phyloP scores from a whole-genome alignment of 2,329 filamentous ascomycete genomes.

The Fusarium sp. region DNA sequence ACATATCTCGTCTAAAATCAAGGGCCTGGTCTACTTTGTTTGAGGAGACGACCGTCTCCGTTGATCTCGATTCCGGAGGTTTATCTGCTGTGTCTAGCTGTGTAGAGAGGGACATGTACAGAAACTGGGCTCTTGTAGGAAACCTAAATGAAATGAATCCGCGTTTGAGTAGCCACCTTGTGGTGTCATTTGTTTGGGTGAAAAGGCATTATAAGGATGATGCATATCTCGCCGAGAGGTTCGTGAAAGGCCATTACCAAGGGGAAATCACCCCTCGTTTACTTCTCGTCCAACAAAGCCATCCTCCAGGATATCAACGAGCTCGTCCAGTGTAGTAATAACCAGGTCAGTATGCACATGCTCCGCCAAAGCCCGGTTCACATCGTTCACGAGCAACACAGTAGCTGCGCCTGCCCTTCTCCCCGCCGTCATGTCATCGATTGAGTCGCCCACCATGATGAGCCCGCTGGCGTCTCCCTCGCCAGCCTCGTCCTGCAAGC shows the following conservation, averaged over 20 bases:
- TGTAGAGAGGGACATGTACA: conserved; percentile 39
- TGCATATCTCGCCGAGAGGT: not conserved
- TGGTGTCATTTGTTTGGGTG: conserved; percentile 8
- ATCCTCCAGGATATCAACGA: conserved; percentile 80
- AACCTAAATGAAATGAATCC: conserved; percentile 47
- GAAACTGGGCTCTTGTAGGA: conserved; percentile 39
- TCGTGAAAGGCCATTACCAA: not conserved
- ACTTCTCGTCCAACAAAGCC: conserved; percentile 75
- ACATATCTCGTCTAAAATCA: conserved; percentile 42
- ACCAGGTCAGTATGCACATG: conserved; percentile 85
- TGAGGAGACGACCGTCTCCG: conserved; percentile 36
- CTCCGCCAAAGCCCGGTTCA: conserved; percentile 77
- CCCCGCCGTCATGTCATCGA: conserved; percentile 95
- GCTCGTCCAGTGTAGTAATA: conserved; percentile 79
- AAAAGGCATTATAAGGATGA: conserved; percentile 2
- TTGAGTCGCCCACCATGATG: conserved; percentile 82
- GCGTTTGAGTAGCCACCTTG: conserved; percentile 30
- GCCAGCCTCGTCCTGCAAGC: conserved; percentile 59
- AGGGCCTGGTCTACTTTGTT: conserved; percentile 27
- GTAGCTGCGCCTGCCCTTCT: conserved; percentile 88
- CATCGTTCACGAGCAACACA: conserved; percentile 88
- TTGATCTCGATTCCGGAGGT: conserved; percentile 35
- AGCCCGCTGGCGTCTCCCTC: conserved; percentile 62
- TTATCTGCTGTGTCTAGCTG: conserved; percentile 41
- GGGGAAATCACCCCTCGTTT: conserved; percentile 10